These are phyloP conservation scores for Sophora flavescens DNA, from an alignment of 306 rosid species.

Conservation along the genomic window DNA sequence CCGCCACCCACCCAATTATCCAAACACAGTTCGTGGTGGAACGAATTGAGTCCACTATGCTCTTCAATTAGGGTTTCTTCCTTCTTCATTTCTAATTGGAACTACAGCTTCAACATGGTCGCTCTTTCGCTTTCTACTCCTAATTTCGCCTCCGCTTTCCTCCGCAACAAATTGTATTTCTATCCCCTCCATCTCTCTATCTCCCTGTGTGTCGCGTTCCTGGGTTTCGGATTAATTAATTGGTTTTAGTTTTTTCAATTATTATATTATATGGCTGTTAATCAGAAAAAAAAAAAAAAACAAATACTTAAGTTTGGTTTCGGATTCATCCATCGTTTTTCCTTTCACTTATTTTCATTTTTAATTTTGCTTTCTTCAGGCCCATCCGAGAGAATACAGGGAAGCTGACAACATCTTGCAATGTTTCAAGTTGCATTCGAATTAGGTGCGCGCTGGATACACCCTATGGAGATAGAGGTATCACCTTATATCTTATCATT, in stretches of 20 bases:
- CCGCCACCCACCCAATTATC: neutral
- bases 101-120: constrained; percentile 54
- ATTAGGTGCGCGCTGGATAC: constrained; percentile 75
- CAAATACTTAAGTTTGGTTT: neutral
- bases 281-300: neutral
- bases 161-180: constrained; percentile 64
- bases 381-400: constrained; percentile 44
- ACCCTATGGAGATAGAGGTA: constrained; percentile 72
- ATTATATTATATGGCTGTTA: neutral
- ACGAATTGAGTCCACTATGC: constrained; percentile 39
- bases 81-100: neutral
- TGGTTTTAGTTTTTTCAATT: neutral
- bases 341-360: constrained; percentile 6
- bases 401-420: constrained; percentile 36
- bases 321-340: neutral
- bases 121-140: constrained; percentile 64
- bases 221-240: neutral
- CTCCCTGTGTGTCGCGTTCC: no score
- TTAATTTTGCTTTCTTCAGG: constrained; percentile 49
- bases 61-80: constrained; percentile 49
- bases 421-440: constrained; percentile 43
- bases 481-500: neutral
- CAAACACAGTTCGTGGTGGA: neutral
- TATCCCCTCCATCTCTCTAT: constrained; percentile 23
- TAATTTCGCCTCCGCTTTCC: constrained; percentile 58